phyloP scores from a whole-genome alignment of 176 grass and related monocot species.

The Eremochloa ophiuroides region DNA sequence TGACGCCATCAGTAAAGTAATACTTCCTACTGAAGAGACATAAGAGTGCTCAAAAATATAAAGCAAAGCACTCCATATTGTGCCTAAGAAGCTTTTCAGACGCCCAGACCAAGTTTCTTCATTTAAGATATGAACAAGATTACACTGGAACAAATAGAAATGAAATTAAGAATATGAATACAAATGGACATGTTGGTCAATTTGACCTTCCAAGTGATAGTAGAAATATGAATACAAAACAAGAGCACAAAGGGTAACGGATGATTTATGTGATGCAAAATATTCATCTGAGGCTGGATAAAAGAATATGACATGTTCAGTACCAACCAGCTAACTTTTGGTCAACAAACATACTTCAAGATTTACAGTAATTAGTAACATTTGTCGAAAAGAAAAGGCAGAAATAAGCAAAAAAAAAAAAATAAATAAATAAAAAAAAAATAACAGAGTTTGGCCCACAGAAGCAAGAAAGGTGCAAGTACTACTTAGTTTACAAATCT shows the following conservation, averaged over 20 bases:
- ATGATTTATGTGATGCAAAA: conserved; percentile 4
- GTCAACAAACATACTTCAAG: background rate
- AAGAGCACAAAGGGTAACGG: background rate
- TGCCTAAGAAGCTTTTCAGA: conserved; percentile 61
- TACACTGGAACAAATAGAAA: conserved; percentile 67
- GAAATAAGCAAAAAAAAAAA: background rate
- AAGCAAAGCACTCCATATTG: conserved; percentile 69
- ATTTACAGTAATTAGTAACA: background rate
- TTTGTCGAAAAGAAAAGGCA: background rate
- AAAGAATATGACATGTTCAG: background rate
- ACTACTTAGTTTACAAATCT: background rate
- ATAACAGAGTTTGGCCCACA: background rate
- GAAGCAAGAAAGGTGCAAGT: background rate
- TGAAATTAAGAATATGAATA: conserved; percentile 20
- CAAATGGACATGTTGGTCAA: conserved; percentile 1
- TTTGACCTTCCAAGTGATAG: conserved; percentile 1
- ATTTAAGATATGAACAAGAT: conserved; percentile 74
- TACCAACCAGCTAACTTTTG: background rate
- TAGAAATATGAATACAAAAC: background rate
- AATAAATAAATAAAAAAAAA: background rate
- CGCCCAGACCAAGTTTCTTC: conserved; percentile 74
- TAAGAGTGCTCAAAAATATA: conserved; percentile 94
- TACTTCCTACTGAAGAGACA: conserved; percentile 68
- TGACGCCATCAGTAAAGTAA: conserved; percentile 64
- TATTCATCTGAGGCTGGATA: background rate